Conservation (phyloP, 805 yeast genomes). For the Yamadazyma nakazawae region DNA sequence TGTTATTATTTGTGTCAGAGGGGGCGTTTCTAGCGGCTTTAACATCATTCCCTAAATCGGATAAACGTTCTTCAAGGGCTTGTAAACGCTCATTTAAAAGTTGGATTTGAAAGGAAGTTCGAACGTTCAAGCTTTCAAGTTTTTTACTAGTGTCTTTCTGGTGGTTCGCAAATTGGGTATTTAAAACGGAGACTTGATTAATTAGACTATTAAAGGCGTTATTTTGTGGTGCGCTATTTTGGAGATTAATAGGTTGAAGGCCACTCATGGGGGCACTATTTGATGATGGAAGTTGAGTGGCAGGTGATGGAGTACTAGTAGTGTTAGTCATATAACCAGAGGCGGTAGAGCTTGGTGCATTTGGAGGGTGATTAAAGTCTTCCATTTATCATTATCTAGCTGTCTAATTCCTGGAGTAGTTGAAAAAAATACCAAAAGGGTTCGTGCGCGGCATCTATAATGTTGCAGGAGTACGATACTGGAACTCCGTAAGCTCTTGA, state of each 20-base stretch:
- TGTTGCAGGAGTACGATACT: background rate
- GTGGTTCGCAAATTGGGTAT: constrained; percentile 2
- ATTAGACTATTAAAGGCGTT: background rate
- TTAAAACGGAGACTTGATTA: background rate
- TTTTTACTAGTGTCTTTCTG: constrained; percentile 19
- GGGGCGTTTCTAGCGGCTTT: constrained; percentile 1
- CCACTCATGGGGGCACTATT: background rate
- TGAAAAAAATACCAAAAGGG: background rate
- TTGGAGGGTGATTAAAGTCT: constrained; percentile 5
- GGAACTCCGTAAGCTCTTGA: background rate
- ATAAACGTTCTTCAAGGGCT: constrained; percentile 8
- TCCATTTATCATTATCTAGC: constrained; percentile 10
- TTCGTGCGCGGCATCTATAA: constrained; percentile 2
- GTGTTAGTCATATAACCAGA: background rate
- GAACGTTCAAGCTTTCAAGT: constrained; percentile 19
- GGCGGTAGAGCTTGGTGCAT: background rate
- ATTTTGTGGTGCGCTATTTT: background rate
- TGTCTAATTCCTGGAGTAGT: background rate
- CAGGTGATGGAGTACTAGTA: background rate
- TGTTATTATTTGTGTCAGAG: constrained; percentile 2
- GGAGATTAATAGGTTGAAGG: background rate
- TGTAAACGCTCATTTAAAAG: constrained; percentile 11
- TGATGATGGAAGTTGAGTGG: background rate
- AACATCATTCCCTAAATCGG: background rate
- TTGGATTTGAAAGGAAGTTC: constrained; percentile 12